Percentiles rank a stretch among this genome's conserved stretches.
These are phyloP conservation scores for Geum urbanum DNA, from an alignment of 306 rosid genomes.

Conservation along the genomic window DNA sequence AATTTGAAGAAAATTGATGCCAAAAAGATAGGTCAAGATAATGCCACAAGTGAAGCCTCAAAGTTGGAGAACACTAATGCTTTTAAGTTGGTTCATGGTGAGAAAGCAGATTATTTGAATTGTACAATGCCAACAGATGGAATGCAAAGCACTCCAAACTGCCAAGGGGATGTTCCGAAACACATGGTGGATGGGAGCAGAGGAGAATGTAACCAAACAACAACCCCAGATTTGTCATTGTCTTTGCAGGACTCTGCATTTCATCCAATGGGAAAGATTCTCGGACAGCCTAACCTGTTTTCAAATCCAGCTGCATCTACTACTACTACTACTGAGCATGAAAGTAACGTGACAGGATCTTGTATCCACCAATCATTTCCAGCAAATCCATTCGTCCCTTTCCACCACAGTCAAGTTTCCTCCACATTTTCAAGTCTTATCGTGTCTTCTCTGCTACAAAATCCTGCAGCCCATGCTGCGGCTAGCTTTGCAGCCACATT, in stretches of 20 bases:
- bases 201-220: conserved; percentile 48
- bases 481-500: conserved; percentile 78
- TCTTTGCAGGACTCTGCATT: conserved; percentile 47
- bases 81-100: conserved; percentile 42
- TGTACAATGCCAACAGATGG: conserved; percentile 50
- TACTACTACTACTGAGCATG: conserved; percentile 46
- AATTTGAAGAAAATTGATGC: conserved; percentile 47
- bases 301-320: conserved; percentile 51
- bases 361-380: conserved; percentile 65
- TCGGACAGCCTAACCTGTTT: conserved; percentile 39
- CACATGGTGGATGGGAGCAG: conserved; percentile 77
- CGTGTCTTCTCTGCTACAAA: conserved; percentile 73
- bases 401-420: conserved; percentile 49
- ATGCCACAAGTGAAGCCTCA: conserved; percentile 40
- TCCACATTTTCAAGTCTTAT: conserved; percentile 70
- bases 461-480: conserved; percentile 90
- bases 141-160: conserved; percentile 65
- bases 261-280: conserved; percentile 53
- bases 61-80: conserved; percentile 40
- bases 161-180: conserved; percentile 85
- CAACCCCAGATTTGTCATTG: conserved; percentile 44
- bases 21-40: conserved; percentile 38
- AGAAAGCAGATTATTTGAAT: conserved; percentile 49
- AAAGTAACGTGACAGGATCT: conserved; percentile 49
- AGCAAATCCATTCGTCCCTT: conserved; percentile 46